Conservation (phyloP, 2,329 filamentous ascomycete genomes). For the Paramyrothecium sp. region DNA sequence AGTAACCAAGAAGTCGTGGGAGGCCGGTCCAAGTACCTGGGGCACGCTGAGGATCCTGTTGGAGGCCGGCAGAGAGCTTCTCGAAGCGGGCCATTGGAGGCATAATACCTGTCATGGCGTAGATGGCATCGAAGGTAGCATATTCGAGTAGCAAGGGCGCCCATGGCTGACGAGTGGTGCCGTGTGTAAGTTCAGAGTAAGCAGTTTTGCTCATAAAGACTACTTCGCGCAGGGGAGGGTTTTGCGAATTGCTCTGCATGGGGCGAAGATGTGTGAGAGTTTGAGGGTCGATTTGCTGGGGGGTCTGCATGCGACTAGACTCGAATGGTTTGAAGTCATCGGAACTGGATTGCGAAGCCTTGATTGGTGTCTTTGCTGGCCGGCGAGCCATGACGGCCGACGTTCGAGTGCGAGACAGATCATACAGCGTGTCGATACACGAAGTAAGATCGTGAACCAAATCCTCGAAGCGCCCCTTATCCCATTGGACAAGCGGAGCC, state of each 20-base stretch:
- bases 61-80: slow-evolving; percentile 58
- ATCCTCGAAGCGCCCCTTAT: slow-evolving; percentile 73
- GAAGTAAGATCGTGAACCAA: slow-evolving; percentile 71
- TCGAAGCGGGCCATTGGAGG: slow-evolving; percentile 65
- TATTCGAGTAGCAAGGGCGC: slow-evolving; percentile 69
- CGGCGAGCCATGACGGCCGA: slow-evolving; percentile 34
- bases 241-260: slow-evolving; percentile 32
- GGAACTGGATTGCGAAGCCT: slow-evolving; percentile 26
- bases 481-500: slow-evolving; percentile 58
- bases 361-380: slow-evolving; percentile 30
- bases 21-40: slow-evolving; percentile 60
- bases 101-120: slow-evolving; percentile 60
- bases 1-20: slow-evolving; percentile 65
- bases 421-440: slow-evolving; percentile 78
- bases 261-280: slow-evolving; percentile 48
- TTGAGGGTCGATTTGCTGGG: slow-evolving; percentile 56
- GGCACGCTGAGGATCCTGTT: slow-evolving; percentile 49
- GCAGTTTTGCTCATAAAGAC: slow-evolving; percentile 49
- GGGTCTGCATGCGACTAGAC: slow-evolving; percentile 60
- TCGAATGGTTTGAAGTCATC: slow-evolving; percentile 54
- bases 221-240: slow-evolving; percentile 41
- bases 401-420: slow-evolving; percentile 66
- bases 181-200: slow-evolving; percentile 45
- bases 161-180: slow-evolving; percentile 41
- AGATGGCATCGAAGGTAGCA: slow-evolving; percentile 62